Conservation (phyloP, 2,329 filamentous ascomycete genomes). For the Diaporthe sp. region DNA sequence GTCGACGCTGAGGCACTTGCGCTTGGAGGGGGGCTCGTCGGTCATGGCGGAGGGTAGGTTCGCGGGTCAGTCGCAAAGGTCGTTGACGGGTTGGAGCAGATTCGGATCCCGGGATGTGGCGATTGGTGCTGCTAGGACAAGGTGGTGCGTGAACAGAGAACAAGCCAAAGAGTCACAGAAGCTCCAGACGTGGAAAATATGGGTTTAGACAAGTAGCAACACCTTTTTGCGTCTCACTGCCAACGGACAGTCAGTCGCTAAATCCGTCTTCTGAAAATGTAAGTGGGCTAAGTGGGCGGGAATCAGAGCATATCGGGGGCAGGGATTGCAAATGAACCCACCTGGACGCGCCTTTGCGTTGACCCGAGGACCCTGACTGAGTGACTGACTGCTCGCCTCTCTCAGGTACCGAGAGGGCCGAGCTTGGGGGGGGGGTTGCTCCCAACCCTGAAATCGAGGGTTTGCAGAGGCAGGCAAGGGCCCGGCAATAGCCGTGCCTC, state of each 20-base stretch:
- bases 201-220: conserved; percentile 10
- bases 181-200: background rate
- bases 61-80: conserved; percentile 5
- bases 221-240: conserved; percentile 4
- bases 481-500: conserved; percentile 27
- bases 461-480: background rate
- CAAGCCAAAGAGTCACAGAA: background rate
- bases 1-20: conserved; percentile 84
- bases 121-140: background rate
- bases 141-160: no score
- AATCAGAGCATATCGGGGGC: conserved; percentile 23
- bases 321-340: conserved; percentile 14
- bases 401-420: no score
- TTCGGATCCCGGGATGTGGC: background rate
- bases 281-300: conserved; percentile 29
- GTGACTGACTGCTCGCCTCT: no score
- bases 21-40: conserved; percentile 67
- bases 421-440: background rate
- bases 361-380: conserved; percentile 14
- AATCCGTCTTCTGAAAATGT: conserved; percentile 21
- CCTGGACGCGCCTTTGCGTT: conserved; percentile 18
- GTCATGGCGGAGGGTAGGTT: conserved; percentile 55
- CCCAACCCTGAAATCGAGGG: no score
- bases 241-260: conserved; percentile 24
- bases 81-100: background rate